Evolutionary conservation across 2,329 filamentous ascomycete genomes (phyloP).

Genomic region (Hymenoscyphus infarciens): DNA sequence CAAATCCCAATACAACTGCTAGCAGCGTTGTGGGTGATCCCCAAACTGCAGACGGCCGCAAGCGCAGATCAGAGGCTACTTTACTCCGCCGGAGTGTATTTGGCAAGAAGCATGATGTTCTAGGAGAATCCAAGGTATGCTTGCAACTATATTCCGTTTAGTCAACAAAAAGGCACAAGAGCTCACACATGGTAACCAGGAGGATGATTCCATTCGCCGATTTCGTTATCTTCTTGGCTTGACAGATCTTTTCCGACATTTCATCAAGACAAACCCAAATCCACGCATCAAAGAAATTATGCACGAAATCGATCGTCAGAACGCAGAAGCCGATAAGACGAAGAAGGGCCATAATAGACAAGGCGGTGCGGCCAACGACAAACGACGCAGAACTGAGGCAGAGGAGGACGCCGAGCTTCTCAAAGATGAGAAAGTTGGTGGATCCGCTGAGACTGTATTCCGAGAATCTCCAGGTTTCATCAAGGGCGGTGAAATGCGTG

Average conservation of each 20-base stretch:
- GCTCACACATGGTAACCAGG: constrained; percentile 46
- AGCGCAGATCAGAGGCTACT: constrained; percentile 80
- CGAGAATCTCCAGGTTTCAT: constrained; percentile 91
- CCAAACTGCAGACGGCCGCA: constrained; percentile 64
- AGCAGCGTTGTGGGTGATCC: constrained; percentile 83
- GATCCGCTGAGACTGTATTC: constrained; percentile 84
- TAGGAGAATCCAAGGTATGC: constrained; percentile 86
- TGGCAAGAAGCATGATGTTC: constrained; percentile 87
- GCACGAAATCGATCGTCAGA: constrained; percentile 89
- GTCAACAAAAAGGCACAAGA: background rate
- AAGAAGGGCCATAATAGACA: constrained; percentile 76
- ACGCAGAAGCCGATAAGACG: constrained; percentile 66
- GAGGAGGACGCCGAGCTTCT: constrained; percentile 91
- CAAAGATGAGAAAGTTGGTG: constrained; percentile 84
- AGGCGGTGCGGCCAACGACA: constrained; percentile 75
- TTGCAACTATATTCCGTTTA: background rate
- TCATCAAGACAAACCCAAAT: constrained; percentile 96
- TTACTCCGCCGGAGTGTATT: constrained; percentile 89
- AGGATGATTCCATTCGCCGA: constrained; percentile 90
- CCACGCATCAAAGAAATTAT: constrained; percentile 93
- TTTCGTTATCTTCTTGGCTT: constrained; percentile 93
- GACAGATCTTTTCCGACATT: constrained; percentile 96
- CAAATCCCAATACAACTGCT: constrained; percentile 66
- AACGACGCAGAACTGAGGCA: constrained; percentile 86
- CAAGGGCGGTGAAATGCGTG: constrained; percentile 80